Evolutionary conservation across 2,329 filamentous ascomycete genomes (phyloP), one percentile per base, ranked within the genome.

Genomic region (Nemania sp.): DNA sequence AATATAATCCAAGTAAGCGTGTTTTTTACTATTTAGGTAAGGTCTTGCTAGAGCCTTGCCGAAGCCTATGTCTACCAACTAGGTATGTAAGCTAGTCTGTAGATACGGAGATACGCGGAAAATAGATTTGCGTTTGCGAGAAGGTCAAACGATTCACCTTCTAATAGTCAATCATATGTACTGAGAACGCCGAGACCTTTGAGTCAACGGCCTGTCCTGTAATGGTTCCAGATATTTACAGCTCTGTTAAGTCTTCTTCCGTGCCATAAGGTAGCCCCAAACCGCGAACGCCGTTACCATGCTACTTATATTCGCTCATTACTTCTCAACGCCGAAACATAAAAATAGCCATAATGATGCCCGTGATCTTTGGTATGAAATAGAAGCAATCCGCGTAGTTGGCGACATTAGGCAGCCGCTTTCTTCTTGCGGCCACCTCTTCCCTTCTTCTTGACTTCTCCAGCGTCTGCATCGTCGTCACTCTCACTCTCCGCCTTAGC

Each of bases 371-470:
- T 64, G 66, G 67, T 70, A 58, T 47, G 62, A 61, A 72, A 52
- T 62, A 43, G 20, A 67, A 26, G 55, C 56, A 20, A 35, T 29
- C n/a, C 27, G 8, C 32, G 41, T 35, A 55, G n/a, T 69, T n/a
- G 67, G 10, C 72, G 68, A 69, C 68, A 68, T 63, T 75, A 79
- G 70, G 77, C 73, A 68, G 73, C 68, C 54, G 76, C 78, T 79
- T 86, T 88, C 82, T 85, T 88, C 77, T 84, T 86, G 27, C 82
- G 80, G 15, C 83, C 83, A 43, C 80, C 82, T 63, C 79, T 79
- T 59, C 79, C 81, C 74, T 80, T 82, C 75, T 83, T 86, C 79
- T 85, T 86, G 10, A 82, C 79, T 72, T 74, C 78, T 67, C 84
- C 85, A 10, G 77, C 77, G 24, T 82, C 81, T 32, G 77, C 76